Evolutionary conservation across 2,329 filamentous ascomycete species (phyloP).

Genomic region (Cladosporium cucumerinum): DNA sequence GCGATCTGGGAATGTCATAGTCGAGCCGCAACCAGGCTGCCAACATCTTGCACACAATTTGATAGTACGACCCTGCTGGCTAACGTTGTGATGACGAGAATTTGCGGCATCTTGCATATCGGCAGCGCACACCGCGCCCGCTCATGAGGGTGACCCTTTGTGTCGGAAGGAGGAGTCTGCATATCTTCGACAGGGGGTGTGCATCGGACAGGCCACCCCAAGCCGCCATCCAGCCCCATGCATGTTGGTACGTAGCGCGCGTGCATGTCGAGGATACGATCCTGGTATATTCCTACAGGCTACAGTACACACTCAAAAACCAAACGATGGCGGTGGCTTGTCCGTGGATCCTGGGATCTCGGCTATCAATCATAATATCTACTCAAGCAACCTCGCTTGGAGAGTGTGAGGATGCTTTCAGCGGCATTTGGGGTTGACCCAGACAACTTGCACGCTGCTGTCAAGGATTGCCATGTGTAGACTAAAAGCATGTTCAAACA

Average conservation of each 20-base stretch:
- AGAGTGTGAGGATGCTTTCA: neutral
- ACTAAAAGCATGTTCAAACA: neutral
- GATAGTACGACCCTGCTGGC: neutral
- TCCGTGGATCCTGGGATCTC: neutral
- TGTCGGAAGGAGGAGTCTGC: slow-evolving; percentile 2
- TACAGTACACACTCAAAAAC: neutral
- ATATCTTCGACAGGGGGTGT: slow-evolving; percentile 1
- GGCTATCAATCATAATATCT: neutral
- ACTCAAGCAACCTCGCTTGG: neutral
- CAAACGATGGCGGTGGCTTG: slow-evolving; percentile 8
- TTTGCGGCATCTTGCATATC: neutral
- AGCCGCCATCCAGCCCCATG: neutral
- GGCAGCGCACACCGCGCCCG: neutral
- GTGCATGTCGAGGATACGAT: neutral
- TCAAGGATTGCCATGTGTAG: slow-evolving; percentile 12
- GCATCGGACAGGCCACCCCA: slow-evolving; percentile 7
- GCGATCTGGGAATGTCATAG: neutral
- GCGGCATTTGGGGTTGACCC: neutral
- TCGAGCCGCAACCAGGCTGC: neutral
- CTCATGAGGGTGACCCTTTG: neutral
- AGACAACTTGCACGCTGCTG: neutral
- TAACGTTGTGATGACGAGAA: slow-evolving; percentile 1
- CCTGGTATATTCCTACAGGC: neutral
- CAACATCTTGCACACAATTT: slow-evolving; percentile 7
- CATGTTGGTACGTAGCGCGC: neutral